Base-by-base conservation (phyloP, 2,329 filamentous ascomycete species). In the Sarocladium brachiariae region DNA sequence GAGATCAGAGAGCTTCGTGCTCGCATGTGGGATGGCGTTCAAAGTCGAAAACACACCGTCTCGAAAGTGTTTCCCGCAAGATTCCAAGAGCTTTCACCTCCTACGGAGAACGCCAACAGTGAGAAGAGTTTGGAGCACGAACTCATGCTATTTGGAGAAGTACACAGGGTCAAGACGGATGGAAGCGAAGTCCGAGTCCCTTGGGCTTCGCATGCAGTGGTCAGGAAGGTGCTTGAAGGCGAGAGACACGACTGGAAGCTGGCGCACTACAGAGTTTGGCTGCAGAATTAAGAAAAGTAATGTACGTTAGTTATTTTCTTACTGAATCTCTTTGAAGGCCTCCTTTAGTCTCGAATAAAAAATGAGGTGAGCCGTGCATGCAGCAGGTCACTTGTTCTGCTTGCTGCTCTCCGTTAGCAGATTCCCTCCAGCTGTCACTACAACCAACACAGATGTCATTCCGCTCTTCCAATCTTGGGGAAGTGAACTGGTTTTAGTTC, bases 21-120 rank as follows among this genome's bases (percentile, higher is more conserved):
- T 16, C 59, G 63, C 21, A 76, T 75, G 73, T 74, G 73, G 71
- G 62, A 69, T 11, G 55, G 58, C 18, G 66, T 74, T 18, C 56
- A 59, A 51, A 61, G 63, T 33, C 63, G 73, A 34, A 69, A 59
- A 52, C 73, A 76, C 58, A 65, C 57, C 2, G 63, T 72, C 23
- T 56, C 56, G 25, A 70, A 70, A 56, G 68, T 73, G 7, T 75
- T 74, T 51, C 69, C 70, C 16, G 70, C 61, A 1, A 53, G 53
- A 3, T 72, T 72, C 51, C 35, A 55, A n/a, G 57, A 56, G 45
- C 55, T 39, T 50, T 51, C 50, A 35, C 50, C 34, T 6, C 50
- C 41, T 18, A 35, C 16, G 10, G 45, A 24, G 31, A 13, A 6
- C 13, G 43, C 33, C 18, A 51, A 37, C 16, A 35, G 18, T 9